A percentile compares a stretch with the other conserved stretches of the same genome.
Evolutionary conservation across 257 asterid genomes (phyloP).

Genomic region (Misopates orontium): DNA sequence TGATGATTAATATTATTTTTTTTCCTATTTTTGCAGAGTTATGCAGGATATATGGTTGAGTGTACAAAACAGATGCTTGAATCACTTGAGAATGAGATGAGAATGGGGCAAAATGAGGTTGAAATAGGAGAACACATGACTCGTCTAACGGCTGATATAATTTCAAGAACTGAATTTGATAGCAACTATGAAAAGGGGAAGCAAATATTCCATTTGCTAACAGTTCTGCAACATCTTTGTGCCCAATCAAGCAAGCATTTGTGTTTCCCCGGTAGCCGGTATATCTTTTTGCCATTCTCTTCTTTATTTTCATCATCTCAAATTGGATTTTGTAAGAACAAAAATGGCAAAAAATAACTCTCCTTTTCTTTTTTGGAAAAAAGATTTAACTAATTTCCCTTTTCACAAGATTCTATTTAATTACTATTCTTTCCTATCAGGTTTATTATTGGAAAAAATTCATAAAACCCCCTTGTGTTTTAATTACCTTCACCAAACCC

Average conservation of each 20-base stretch:
- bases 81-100: conserved; percentile 37
- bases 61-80: conserved; percentile 66
- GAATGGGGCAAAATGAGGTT: conserved; percentile 52
- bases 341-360: too few relatives aligned
- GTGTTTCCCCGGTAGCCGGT: conserved; percentile 95
- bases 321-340: not conserved
- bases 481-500: too few relatives aligned
- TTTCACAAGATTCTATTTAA: too few relatives aligned
- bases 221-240: conserved; percentile 56
- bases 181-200: conserved; percentile 74
- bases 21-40: conserved; percentile 42
- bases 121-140: conserved; percentile 83
- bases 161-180: conserved; percentile 81
- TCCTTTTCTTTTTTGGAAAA: too few relatives aligned
- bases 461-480: too few relatives aligned
- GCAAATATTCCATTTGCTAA: conserved; percentile 62
- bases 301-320: not conserved
- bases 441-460: too few relatives aligned
- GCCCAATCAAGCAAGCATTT: conserved; percentile 69
- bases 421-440: too few relatives aligned
- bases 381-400: too few relatives aligned
- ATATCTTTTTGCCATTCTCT: not conserved
- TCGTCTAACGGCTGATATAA: conserved; percentile 81
- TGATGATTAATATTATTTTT: not conserved
- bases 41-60: conserved; percentile 79